These are phyloP conservation scores for Trichoderma asperellum DNA, from an alignment of 2,329 filamentous ascomycete species.

Conservation along the genomic window DNA sequence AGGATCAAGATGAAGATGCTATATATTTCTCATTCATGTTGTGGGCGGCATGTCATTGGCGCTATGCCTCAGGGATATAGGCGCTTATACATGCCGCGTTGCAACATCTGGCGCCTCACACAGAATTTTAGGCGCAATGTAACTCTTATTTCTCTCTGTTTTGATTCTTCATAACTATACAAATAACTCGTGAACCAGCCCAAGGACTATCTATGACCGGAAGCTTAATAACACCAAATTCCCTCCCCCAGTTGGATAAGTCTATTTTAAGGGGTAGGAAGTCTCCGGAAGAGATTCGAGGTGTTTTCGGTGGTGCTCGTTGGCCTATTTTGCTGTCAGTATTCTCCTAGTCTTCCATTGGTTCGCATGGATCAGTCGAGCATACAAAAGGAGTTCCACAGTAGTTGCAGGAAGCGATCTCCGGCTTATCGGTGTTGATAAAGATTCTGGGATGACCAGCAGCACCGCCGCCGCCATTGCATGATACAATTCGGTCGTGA, in stretches of 20 bases:
- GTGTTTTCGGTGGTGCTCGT: slow-evolving; percentile 84
- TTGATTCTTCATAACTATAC: slow-evolving; percentile 23
- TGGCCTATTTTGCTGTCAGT: slow-evolving; percentile 62
- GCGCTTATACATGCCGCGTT: not conserved
- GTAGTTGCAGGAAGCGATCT: slow-evolving; percentile 89
- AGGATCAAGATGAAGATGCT: not conserved
- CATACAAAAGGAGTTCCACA: slow-evolving; percentile 92
- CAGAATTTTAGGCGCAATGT: slow-evolving; percentile 25
- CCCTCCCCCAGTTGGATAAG: slow-evolving; percentile 13
- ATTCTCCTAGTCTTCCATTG: not conserved
- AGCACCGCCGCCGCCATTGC: slow-evolving; percentile 90
- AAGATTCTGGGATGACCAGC: slow-evolving; percentile 90
- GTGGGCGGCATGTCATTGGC: not conserved
- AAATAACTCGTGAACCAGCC: slow-evolving; percentile 6
- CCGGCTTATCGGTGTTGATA: slow-evolving; percentile 97
- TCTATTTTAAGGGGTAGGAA: slow-evolving; percentile 74
- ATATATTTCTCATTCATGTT: not conserved
- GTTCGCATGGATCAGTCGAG: slow-evolving; percentile 29
- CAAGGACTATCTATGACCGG: slow-evolving; percentile 14
- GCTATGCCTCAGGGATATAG: not conserved
- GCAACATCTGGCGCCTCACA: not conserved
- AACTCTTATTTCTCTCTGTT: slow-evolving; percentile 14
- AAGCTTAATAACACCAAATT: slow-evolving; percentile 2
- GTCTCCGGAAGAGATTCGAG: slow-evolving; percentile 81
- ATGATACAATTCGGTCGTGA: slow-evolving; percentile 78